Evolutionary conservation across 139 green algal genomes (phyloP), one percentile per base, ranked within the genome.

Genomic region (Chlamydomonas sp.): DNA sequence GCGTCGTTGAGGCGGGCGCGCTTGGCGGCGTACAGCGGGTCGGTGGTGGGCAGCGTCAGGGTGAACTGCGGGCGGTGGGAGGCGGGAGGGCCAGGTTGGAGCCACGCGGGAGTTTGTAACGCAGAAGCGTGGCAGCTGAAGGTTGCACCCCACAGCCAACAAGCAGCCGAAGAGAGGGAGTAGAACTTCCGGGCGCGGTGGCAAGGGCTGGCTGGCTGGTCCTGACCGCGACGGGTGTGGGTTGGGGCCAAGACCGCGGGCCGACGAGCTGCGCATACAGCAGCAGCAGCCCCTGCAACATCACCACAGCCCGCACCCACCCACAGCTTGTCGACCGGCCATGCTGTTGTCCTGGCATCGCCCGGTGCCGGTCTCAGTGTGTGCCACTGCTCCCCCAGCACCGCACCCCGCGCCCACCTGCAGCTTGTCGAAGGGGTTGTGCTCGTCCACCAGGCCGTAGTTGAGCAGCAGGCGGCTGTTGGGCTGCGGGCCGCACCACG

Each of bases 401-500:
- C 3, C 17, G 31, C 67, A n/a, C 68, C 8, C 18, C 78, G 2
- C 5, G 20, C 84, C 17, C 12, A 95, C 77, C 87, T 94, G 91
- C 64, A 96, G 89, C 85, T 95, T 96, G 91, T 96, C 94, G 79
- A 94, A 96, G 1, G 94, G 93, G 91, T 96, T 96, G 82, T 87
- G 86, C 63, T 93, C 85, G 69, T 95, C 93, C 71, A 96, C 94
- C 18, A 96, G 92, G 68, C 93, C 93, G 87, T 98, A 96, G 91
- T 95, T 95, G 78, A 96, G 83, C 82, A 96, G 84, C 78, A 96
- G 88, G 15, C 86, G 78, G 77, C 62, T 89, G 93, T 99, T 99
- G 80, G 97, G 97, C 93, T 99, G 97, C 7, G 97, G 97, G 0
- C 97, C 97, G 88, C 97, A 99, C 97, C 97, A 99, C 0, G 97